Conservation (phyloP, 2,329 filamentous ascomycete genomes). For the Sarocladium strictum region DNA sequence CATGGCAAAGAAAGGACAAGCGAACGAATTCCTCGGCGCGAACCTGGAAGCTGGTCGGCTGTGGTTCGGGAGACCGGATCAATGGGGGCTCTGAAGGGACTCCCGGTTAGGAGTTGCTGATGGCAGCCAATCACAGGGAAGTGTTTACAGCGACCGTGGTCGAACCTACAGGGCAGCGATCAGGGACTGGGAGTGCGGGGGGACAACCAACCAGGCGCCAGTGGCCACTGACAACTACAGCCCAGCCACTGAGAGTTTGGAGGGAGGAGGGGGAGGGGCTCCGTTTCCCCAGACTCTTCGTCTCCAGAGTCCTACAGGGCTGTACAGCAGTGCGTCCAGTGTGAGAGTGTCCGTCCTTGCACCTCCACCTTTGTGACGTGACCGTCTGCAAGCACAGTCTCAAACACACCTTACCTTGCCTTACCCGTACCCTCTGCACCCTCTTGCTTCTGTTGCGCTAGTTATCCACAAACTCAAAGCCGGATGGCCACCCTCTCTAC, state of each 20-base stretch:
- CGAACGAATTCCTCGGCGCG: background rate
- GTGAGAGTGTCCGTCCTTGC: background rate
- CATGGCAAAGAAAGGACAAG: background rate
- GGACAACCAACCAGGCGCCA: background rate
- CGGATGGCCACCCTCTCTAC: background rate
- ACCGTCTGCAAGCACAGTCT: background rate
- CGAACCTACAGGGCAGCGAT: too few relatives aligned
- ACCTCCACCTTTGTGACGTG: background rate
- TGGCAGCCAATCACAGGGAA: too few relatives aligned
- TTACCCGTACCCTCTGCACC: too few relatives aligned
- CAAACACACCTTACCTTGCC: background rate
- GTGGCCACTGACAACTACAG: background rate
- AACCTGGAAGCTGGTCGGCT: background rate
- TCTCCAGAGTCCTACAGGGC: background rate
- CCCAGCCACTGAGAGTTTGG: background rate
- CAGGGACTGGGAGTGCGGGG: too few relatives aligned
- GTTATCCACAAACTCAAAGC: background rate
- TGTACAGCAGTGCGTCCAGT: too few relatives aligned
- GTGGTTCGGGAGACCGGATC: background rate
- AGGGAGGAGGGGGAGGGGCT: background rate
- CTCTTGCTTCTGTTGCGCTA: background rate
- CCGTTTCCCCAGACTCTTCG: background rate
- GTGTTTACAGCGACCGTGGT: too few relatives aligned
- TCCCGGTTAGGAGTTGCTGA: too few relatives aligned
- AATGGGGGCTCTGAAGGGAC: background rate